Base-by-base conservation (phyloP, 495 filamentous ascomycete species). In the Aspergillus leporis region DNA sequence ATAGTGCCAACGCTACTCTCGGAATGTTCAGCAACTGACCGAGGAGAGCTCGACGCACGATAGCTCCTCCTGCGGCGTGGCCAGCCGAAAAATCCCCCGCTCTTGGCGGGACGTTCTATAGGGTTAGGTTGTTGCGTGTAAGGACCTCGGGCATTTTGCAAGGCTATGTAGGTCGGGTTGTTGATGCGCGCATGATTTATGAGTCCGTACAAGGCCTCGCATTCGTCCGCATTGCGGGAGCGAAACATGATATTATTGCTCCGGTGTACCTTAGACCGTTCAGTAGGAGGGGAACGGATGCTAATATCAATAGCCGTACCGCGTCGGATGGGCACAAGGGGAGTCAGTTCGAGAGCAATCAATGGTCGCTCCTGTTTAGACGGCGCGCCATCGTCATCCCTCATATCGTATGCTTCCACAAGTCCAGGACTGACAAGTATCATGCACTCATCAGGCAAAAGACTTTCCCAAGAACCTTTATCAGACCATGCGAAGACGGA, bases 291-390 rank as follows among this genome's bases (percentile, higher is more conserved):
- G 12, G 92, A 96, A 46, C 90, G 86, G 64, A 99, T 91, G 50
- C 93, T 93, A 51, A 99, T 92, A 68, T 99, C 94, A 32, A 98
- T 81, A 21, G 89, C 93, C 19, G 90, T 97, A 52, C 92, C 92
- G 48, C 91, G 86, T 60, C 93, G 87, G 45, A 97, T 84, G 62
- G 90, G 87, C 14, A 97, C 92, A 12, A 94, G 75, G 0, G 94
- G 94, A 1, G 92, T 97, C 16, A 99, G 83, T 63, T 93, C 88
- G 16, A 95, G 81, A 3, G 85, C 86, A 51, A 98, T 75, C 0
- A 97, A 76, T 4, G 91, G 90, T 4, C 79, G 76, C 28, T 71
- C 75, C 53, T 75, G 77, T 19, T 71, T 70, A 13, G 75, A 64
- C n/a, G 57, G 46, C 5, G 62, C 60, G 21, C 57, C 54, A 31